Percentiles rank a stretch among this genome's conserved stretches.
These are phyloP conservation scores for Pichia terricola DNA, from an alignment of 1,139 yeast genomes.

Conservation along the genomic window DNA sequence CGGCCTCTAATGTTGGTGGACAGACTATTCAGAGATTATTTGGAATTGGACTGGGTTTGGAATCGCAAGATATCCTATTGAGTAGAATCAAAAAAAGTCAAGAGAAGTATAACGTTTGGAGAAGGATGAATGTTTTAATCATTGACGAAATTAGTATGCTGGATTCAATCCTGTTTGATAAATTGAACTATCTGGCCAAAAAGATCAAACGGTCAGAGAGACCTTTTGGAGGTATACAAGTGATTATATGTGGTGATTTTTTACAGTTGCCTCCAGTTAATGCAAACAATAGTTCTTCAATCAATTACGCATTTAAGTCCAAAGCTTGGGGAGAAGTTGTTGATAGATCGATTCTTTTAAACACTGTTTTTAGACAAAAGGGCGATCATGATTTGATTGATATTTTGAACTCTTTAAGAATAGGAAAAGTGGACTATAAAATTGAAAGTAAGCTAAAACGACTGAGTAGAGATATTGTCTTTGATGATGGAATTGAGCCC, in stretches of 20 bases:
- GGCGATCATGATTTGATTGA: constrained; percentile 60
- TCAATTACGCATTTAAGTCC: constrained; percentile 47
- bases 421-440: constrained; percentile 46
- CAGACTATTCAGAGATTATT: constrained; percentile 70
- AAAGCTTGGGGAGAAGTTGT: constrained; percentile 47
- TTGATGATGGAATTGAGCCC: constrained; percentile 69
- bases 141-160: constrained; percentile 83
- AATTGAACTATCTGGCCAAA: constrained; percentile 54
- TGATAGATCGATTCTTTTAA: constrained; percentile 46
- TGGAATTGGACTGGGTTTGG: constrained; percentile 67
- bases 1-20: constrained; percentile 84
- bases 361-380: constrained; percentile 62
- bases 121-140: constrained; percentile 48
- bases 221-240: constrained; percentile 79
- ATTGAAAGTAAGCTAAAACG: constrained; percentile 36
- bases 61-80: constrained; percentile 31
- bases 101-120: constrained; percentile 42
- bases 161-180: constrained; percentile 56
- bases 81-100: constrained; percentile 33
- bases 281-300: constrained; percentile 15
- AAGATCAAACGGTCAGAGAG: constrained; percentile 32
- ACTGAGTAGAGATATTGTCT: constrained; percentile 45
- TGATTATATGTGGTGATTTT: constrained; percentile 74
- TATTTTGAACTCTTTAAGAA: constrained; percentile 59
- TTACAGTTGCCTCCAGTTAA: constrained; percentile 81